Base-by-base conservation (phyloP, 2,329 filamentous ascomycete species). In the Penicillium vulpinum region DNA sequence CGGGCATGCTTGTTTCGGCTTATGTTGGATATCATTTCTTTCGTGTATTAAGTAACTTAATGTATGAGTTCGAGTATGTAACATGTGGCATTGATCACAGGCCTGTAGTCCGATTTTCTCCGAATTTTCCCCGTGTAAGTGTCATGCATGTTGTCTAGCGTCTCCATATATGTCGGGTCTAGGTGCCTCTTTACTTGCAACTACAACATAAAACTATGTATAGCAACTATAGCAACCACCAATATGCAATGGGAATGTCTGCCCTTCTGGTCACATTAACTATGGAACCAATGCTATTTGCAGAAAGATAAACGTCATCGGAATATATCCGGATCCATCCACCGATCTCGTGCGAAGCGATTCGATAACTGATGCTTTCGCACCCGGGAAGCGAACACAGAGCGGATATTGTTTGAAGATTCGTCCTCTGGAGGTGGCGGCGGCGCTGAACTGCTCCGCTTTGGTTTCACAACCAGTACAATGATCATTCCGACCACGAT, bases 401-500 rank as follows among this genome's bases (percentile, higher is more conserved):
- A 65, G 10, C 64, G 59, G 31, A 66, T 62, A 46, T 67, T 57
- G 53, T 58, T 62, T 54, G 68, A 62, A 53, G 62, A 57, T 57
- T 70, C 63, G 28, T 68, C 63, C 45, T 64, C 59, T 40, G 62
- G 61, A 38, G 64, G 56, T 40, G 67, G 56, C 3, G 69, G 64
- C 21, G 68, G 43, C 6, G 60, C 29, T 49, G 68, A 63, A 35
- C 50, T 57, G 41, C 69, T 62, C 18, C 67, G 67, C 73, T 88
- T 92, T 1, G 90, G 90, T 75, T 96, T 96, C 60, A 96, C 81
- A 38, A 91, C 75, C 2, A 96, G 75, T 39, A 96, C 72, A 65
- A 96, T 96, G 68, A 99, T 89, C 78, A 96, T 83, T 31, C 91
- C 94, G 21, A 88, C 86, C 51, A 99, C 88, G 22, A 97, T 76